Base-by-base conservation (phyloP, 768 basidiomycete species). In the Suillus spraguei region DNA sequence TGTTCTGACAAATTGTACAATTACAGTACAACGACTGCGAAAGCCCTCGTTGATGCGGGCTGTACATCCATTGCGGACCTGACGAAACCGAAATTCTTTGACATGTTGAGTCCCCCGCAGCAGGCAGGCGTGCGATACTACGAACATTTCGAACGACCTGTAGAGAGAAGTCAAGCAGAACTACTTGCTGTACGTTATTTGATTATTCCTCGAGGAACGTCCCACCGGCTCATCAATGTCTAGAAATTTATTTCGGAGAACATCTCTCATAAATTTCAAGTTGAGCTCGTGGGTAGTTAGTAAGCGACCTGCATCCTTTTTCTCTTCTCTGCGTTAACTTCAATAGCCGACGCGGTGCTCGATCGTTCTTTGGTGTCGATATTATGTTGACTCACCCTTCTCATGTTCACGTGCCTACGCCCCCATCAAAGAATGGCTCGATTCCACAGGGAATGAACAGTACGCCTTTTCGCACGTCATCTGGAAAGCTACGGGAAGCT, bases 281-380 rank as follows among this genome's bases (percentile, higher is more conserved):
- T 85, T 20, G 68, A 80, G 36, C 68, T 86, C n/a, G 79, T 79
- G 0, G 88, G 87, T 11, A 79, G 78, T 73, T 85, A 87, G 88
- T 90, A 69, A 70, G 88, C 74, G 5, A 24, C n/a, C 13, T n/a
- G 39, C 13, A 14, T 52, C 24, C 14, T 14, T 54, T 33, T 13
- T 38, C 14, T 39, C 16, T 20, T 35, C 33, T 28, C 10, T 38
- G 24, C 13, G 22, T 28, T 61, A 16, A 61, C 16, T 38, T 38
- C 32, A n/a, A 54, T 61, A 39, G 20, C 11, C 85, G 88, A 20
- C 83, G 88, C 44, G 81, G 80, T 32, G 47, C 63, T 20, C 4
- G 65, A 8, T 68, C 72, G 1, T 77, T 78, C 16, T 66, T 76
- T n/a, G 74, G 74, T 56, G 79, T 83, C 32, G 69, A 77, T 38